Base-by-base conservation (phyloP, 768 basidiomycete genomes). In the Pholiota molesta region DNA sequence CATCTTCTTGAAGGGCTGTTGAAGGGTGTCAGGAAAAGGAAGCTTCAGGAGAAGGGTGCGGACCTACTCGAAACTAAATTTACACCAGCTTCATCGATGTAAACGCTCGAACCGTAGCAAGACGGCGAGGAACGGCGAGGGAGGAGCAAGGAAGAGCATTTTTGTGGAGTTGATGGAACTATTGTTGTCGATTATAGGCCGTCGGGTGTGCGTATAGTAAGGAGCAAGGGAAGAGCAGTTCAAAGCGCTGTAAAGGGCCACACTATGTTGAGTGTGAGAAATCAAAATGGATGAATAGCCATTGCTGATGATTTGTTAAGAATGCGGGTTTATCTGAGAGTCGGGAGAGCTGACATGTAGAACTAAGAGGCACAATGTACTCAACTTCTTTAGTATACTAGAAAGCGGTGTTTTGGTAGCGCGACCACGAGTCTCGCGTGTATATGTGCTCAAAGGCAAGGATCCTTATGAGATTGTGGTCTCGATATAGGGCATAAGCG, bases 401-500 rank as follows among this genome's bases (percentile, higher is more conserved):
- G 23, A 49, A 11, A 21, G 11, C 2, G 9, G 14, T 49, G 26
- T 26, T 49, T 47, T 47, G 13, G 23, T 49, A 10, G 19, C 23
- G 2, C 5, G 47, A 26, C 21, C 23, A 49, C 47, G 47, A 26
- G 47, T 49, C 47, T 49, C 47, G 47, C 23, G 10, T 49, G 47
- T 44, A 5, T 44, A 44, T n/a, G 17, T 21, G 5, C 19, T 26
- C 35, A 3, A 14, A 9, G 1, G 35, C 35, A 37, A 11, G 19
- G 23, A 26, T n/a, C 23, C 47, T 23, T 49, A 49, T 23, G 47
- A 23, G 47, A 49, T 49, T 49, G 47, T 10, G 47, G 7, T 49
- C 45, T 49, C 19, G 47, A 49, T 49, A 49, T 49, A 49, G 47
- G 10, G 23, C 47, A 49, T 49, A 49, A 49, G 47, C 47, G 23